Evolutionary conservation across 169 alveolate genomes (phyloP).

Genomic region (Eimeria necatrix): DNA sequence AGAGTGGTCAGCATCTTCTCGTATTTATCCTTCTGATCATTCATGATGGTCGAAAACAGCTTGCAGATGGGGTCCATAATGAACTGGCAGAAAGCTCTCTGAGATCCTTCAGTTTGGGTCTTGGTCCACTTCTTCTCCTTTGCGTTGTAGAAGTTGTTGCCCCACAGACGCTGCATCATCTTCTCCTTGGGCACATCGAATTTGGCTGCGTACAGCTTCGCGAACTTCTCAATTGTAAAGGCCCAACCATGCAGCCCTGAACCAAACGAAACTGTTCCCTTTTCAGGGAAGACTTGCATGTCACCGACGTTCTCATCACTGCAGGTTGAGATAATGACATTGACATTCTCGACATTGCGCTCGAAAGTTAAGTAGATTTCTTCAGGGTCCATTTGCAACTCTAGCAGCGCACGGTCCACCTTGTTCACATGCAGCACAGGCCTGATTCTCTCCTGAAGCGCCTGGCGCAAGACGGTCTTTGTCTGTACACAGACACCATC

Average conservation of each 20-base stretch:
- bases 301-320: conserved; percentile 98
- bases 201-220: conserved; percentile 97
- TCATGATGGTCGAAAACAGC: conserved; percentile 96
- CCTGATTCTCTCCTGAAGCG: conserved; percentile 98
- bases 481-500: conserved; percentile 99
- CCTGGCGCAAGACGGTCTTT: conserved; percentile 99
- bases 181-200: conserved; percentile 96
- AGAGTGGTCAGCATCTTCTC: conserved; percentile 95
- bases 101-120: conserved; percentile 74
- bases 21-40: conserved; percentile 94
- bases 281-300: conserved; percentile 97
- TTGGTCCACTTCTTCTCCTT: conserved; percentile 96
- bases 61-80: conserved; percentile 99
- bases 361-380: conserved; percentile 98
- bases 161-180: conserved; percentile 99
- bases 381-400: conserved; percentile 98
- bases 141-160: conserved; percentile 98
- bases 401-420: conserved; percentile 98
- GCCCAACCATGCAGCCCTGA: conserved; percentile 99
- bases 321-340: conserved; percentile 98
- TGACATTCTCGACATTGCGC: conserved; percentile 98
- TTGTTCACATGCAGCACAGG: conserved; percentile 99
- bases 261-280: conserved; percentile 99
- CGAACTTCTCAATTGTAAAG: conserved; percentile 97
- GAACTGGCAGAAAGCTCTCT: conserved; percentile 96